Conservation (phyloP, 306 rosid species). For the Carpinus viminea region DNA sequence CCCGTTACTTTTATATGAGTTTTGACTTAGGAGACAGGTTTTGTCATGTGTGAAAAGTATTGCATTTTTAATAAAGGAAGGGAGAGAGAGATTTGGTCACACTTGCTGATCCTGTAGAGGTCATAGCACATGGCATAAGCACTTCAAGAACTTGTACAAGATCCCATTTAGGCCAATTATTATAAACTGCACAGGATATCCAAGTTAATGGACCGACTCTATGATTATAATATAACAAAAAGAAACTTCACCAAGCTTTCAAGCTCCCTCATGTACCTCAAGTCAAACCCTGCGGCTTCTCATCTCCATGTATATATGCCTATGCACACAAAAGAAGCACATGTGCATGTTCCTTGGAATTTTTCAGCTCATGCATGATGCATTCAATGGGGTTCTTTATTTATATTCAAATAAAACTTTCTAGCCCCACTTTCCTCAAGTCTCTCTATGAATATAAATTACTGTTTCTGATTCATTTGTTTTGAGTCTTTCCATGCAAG, state of each 20-base stretch:
- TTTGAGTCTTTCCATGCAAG: constrained; percentile 8
- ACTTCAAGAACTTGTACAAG: neutral
- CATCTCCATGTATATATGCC: neutral
- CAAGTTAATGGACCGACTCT: neutral
- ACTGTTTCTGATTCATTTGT: neutral
- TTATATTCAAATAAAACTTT: neutral
- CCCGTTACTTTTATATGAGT: too few species aligned
- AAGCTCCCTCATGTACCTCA: neutral
- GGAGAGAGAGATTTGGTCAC: neutral
- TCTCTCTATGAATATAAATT: constrained; percentile 18
- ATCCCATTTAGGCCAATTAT: neutral
- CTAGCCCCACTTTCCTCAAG: constrained; percentile 1
- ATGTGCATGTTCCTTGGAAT: neutral
- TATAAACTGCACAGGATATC: neutral
- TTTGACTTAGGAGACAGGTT: neutral
- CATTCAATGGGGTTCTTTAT: neutral
- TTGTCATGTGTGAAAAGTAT: neutral
- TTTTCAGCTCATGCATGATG: neutral
- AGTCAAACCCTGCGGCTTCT: neutral
- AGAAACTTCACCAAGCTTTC: neutral
- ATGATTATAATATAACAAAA: neutral
- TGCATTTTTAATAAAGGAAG: neutral
- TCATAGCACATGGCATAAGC: neutral
- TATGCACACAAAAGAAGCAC: neutral
- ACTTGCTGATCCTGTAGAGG: neutral